Base-by-base conservation (phyloP, 805 yeast species). In the Candida germanica region DNA sequence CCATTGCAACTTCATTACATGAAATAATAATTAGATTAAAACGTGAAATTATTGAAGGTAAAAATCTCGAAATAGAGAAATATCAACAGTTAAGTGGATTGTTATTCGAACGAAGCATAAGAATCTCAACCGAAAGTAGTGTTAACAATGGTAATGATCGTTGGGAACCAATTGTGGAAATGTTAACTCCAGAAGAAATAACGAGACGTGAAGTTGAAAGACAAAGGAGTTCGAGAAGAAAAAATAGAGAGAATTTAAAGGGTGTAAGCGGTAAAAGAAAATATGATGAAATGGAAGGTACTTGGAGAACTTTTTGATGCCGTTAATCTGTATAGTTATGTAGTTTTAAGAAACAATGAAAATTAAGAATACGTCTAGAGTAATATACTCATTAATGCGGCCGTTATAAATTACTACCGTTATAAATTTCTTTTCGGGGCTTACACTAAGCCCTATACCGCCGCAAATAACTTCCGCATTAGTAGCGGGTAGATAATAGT, bases 151-250 rank as follows among this genome's bases (percentile, higher is more conserved):
- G 86, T 17, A 95, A 95, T 21, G 84, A 80, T 24, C 75, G 69
- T 27, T 93, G 96, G 94, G 80, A 82, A 36, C 98, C 98, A 18
- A 73, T 79, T 28, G 83, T 91, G 5, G 98, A 91, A 59, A 77
- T 79, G 10, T 71, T 93, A 40, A 80, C 93, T 1, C 89, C 86
- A 36, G 87, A 89, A 77, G 98, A 93, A 59, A 87, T 93, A 39
- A 97, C 91, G 55, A 83, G 83, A 62, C 75, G 98, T 47, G 98
- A 93, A 56, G 87, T 88, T 48, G 98, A 93, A 61, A 80, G 94
- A 53, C 96, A 89, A 50, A 75, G 98, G 59, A 88, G 85, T 55
- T 72, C 87, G 43, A 77, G 98, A 60, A 79, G 98, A 54, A 71
- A 89, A 54, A 91, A 94, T 69, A 79, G 98, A 61, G 98, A 93